These are phyloP conservation scores for Gremmenia infestans DNA, from an alignment of 2,329 filamentous ascomycete species.

Conservation along the genomic window DNA sequence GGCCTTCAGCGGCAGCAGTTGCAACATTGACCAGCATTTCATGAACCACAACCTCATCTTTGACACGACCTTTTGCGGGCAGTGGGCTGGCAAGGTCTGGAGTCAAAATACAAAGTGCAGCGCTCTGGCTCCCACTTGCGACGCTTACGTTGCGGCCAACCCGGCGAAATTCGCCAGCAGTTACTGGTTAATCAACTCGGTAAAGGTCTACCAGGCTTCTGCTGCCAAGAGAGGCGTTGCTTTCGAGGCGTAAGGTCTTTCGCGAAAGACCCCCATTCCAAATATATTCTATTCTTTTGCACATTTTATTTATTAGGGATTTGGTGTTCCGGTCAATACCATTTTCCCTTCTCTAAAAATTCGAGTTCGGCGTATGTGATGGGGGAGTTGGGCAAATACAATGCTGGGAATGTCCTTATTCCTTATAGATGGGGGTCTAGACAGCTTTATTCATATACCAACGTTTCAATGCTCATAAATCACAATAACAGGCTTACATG, in stretches of 20 bases:
- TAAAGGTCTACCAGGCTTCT: not conserved
- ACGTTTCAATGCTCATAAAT: too few relatives aligned
- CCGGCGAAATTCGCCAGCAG: conserved; percentile 41
- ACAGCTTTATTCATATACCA: too few relatives aligned
- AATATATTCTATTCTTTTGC: too few relatives aligned
- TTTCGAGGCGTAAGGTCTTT: not conserved
- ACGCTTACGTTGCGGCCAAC: conserved; percentile 66
- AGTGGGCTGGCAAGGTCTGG: conserved; percentile 75
- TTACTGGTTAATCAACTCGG: not conserved
- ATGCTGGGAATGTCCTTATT: too few relatives aligned
- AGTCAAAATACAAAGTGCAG: conserved; percentile 49
- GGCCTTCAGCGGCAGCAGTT: conserved; percentile 62
- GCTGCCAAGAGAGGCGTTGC: not conserved
- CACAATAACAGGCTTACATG: too few relatives aligned
- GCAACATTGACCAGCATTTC: conserved; percentile 69
- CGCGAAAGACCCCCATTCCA: too few relatives aligned
- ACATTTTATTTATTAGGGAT: too few relatives aligned
- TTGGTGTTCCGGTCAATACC: too few relatives aligned
- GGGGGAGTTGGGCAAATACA: too few relatives aligned
- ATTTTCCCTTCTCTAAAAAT: too few relatives aligned
- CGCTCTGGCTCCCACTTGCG: conserved; percentile 58
- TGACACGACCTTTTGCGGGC: conserved; percentile 81
- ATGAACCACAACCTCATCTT: conserved; percentile 69
- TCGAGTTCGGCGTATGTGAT: too few relatives aligned
- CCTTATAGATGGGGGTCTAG: too few relatives aligned